Base-by-base conservation (phyloP, 2,329 filamentous ascomycete species). In the Pseudogymnoascus sp. region DNA sequence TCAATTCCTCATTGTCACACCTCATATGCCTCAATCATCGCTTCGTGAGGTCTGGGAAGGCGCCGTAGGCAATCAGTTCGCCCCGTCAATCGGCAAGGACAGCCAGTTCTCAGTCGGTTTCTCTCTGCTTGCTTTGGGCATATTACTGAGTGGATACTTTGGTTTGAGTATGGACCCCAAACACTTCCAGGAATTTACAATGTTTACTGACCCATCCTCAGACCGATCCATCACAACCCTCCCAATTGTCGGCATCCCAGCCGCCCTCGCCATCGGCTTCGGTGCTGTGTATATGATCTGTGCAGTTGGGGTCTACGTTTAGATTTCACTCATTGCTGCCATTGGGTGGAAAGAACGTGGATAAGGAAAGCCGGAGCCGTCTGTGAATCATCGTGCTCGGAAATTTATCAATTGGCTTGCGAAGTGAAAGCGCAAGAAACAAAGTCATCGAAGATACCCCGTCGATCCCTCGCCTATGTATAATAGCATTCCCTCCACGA, bases 231-330 rank as follows among this genome's bases (percentile, higher is more conserved):
- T 95, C 65, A 73, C 85, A 73, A 95, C 85, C 75, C 78, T 97
- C 60, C 82, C 88, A 28, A 73, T 90, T 28, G 81, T 96, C 69
- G 93, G 91, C 63, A 74, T 96, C 65, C 93, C 94, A 41, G 92
- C 94, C 64, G 95, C 93, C 63, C 73, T 95, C 69, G 88, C 91
- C 65, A 84, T 97, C 77, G 93, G 90, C 58, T 89, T 96, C 75
- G 94, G 94, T 69, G 88, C 93, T 58, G 91, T 99, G 50, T 97
- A 94, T 78, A 96, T 97, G 88, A 97, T 99, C 77, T 99, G 94
- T 77, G 94, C 92, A 63, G 94, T 94, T 73, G 94, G 94, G 74
- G 94, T 99, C 72, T 97, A 99, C 86, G 91, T 99, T 75, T 99
- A 73, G 64, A 58, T 62, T 58, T 63, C 60, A 60, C 61, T 60